phyloP scores from a whole-genome alignment of 352 stramenopile species.

The Phytopythium litorale region DNA sequence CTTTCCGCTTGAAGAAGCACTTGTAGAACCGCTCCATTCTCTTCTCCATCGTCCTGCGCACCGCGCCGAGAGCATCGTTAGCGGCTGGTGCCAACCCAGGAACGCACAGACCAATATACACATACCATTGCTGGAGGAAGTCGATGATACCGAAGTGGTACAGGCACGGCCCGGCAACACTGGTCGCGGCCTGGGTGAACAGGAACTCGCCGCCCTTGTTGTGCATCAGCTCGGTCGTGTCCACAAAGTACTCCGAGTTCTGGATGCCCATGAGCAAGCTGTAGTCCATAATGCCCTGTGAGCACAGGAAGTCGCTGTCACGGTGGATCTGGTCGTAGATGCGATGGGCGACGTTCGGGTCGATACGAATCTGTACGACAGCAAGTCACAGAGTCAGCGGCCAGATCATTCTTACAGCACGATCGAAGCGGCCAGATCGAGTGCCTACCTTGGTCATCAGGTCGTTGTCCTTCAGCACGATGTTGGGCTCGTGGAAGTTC shows the following conservation, averaged over 20 bases:
- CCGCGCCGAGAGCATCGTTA: constrained; percentile 1
- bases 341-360: constrained; percentile 64
- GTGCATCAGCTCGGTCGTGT: constrained; percentile 64
- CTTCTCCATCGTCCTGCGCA: constrained; percentile 82
- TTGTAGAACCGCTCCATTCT: constrained; percentile 92
- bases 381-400: background rate
- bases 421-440: background rate
- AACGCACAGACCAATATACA: constrained; percentile 3
- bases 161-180: constrained; percentile 80
- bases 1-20: constrained; percentile 82
- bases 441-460: constrained; percentile 76
- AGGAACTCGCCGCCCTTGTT: constrained; percentile 46
- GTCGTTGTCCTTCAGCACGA: constrained; percentile 88
- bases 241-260: constrained; percentile 87
- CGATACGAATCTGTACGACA: constrained; percentile 61
- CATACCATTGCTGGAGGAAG: constrained; percentile 88
- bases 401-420: background rate
- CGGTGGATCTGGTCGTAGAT: constrained; percentile 89
- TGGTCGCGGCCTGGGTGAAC: constrained; percentile 81
- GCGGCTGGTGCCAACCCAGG: background rate
- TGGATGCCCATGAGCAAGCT: constrained; percentile 89
- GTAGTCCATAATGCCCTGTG: constrained; percentile 92
- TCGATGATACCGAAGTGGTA: constrained; percentile 93
- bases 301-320: constrained; percentile 87
- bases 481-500: constrained; percentile 88